Evolutionary conservation across 192 early-diverging fungal species (phyloP), one percentile per base, ranked within the genome.

Genomic region (Podila epigama): DNA sequence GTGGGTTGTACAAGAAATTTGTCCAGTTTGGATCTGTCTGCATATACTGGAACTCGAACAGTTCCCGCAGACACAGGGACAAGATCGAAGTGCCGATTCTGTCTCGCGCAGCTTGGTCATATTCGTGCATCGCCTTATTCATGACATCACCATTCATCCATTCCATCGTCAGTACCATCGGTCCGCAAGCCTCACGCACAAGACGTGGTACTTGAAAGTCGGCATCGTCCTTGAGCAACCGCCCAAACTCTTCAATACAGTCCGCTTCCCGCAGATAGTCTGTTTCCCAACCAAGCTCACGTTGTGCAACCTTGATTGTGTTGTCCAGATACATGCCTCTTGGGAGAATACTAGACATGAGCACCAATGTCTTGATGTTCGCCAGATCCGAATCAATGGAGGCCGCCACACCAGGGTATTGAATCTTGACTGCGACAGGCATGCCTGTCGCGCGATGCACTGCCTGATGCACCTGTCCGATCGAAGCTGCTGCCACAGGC

Each of bases 21-120:
- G 92, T 89, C 97, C 97, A 99, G 75, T 99, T 99, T 2, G 97
- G 97, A 80, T 99, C 97, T 7, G 97, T 99, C 80, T 99, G 97
- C 97, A 99, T 99, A 79, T 92, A 97, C 62, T 89, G 84, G 80
- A 94, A 98, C 52, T 90, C 87, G 73, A 97, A 98, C 42, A 99
- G 81, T 70, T 99, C 96, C 40, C 87, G 82, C 42, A 99, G 83
- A 75, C 92, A 95, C 9, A 99, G 89, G 3, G 85, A 73, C 55
- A 99, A 82, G 25, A 98, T 79, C 13, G 79, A 81, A n/a, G 85
- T 84, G 2, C 92, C 94, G 11, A 99, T 88, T 82, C 90, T 79
- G 65, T 87, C 71, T 28, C 81, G 71, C 5, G 13, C 58, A 1
- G 52, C 48, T 37, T 70, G 65, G 33, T 71, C 56, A 1, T 40